Base-by-base conservation (phyloP, 345 rosid genomes). In the Salix purpurea region DNA sequence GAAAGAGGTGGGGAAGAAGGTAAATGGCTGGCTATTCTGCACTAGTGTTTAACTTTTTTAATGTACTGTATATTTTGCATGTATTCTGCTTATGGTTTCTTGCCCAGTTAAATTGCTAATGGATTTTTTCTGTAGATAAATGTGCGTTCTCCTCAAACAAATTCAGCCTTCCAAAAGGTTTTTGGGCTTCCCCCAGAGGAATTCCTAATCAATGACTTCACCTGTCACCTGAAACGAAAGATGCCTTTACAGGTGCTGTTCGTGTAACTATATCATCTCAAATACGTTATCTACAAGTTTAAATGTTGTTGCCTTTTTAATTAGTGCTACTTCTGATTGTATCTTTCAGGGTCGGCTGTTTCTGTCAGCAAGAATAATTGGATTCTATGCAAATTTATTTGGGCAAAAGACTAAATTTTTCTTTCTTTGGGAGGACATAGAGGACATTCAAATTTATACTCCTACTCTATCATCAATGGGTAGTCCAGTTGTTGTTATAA, bases 1-100 rank as follows among this genome's bases (percentile, higher is more conserved):
- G 88, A 96, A 96, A 84, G 99, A 96, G 78, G 99, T 96, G 42
- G 99, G 99, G 54, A 93, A 90, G 86, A 96, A 96, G 97, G 98
- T 91, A 86, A 76, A 46, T 24, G 16, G 52, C 42, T 76, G n/a
- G 80, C 70, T 48, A 24, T 80, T 67, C 65, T 79, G 69, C 34
- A 11, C 19, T 73, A 70, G 74, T 69, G 56, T 62, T 77, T 54
- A 18, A 26, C 34, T 52, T 71, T 77, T 30, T 50, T 44, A 71
- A 37, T 44, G 26, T 14, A 37, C 56, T 48, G 2, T 77, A 39
- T 39, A 19, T 54, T 9, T 44, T 70, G 67, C 14, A 65, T 46
- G 46, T 56, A 67, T 67, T 40, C 24, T 64, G 2, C 12, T 40
- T 71, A 7, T 61, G 34, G 46, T 32, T 42, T 77, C 80, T 28